A percentile compares a stretch with the other conserved stretches of the same genome.
These are phyloP conservation scores for Leccinum olivaceoglutinosum DNA, from an alignment of 1,284 basidiomycete genomes.

Conservation along the genomic window DNA sequence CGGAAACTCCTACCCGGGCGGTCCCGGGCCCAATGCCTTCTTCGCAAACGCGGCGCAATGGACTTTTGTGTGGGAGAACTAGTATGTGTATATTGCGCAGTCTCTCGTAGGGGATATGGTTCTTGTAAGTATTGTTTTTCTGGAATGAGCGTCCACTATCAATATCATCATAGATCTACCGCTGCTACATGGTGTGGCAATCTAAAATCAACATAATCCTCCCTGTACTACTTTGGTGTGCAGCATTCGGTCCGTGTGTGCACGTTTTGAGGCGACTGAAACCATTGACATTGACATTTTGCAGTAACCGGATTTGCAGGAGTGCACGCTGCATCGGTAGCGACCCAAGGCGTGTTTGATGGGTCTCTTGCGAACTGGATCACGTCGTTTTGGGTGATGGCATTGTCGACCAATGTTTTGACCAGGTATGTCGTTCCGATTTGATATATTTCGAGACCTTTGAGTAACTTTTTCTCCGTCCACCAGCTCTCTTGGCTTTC, in stretches of 20 bases:
- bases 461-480: not conserved
- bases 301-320: not conserved
- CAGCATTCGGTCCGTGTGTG: not conserved
- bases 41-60: not conserved
- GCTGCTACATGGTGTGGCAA: not conserved
- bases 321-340: not conserved
- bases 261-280: not conserved
- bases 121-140: not conserved
- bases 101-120: not conserved
- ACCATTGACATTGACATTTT: not conserved
- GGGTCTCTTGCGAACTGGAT: not conserved
- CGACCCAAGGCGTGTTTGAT: not conserved
- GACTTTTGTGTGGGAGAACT: not conserved
- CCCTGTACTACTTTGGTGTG: not conserved
- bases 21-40: not conserved
- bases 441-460: not conserved
- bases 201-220: not conserved
- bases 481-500: not conserved
- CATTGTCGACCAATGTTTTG: not conserved
- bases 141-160: not conserved
- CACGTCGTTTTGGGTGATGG: slow-evolving; percentile 2
- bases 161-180: not conserved
- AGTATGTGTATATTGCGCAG: not conserved
- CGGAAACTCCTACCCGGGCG: not conserved
- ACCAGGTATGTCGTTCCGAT: not conserved